These are phyloP conservation scores for Nicotiana attenuata DNA, from an alignment of 257 asterid species.

Conservation along the genomic window DNA sequence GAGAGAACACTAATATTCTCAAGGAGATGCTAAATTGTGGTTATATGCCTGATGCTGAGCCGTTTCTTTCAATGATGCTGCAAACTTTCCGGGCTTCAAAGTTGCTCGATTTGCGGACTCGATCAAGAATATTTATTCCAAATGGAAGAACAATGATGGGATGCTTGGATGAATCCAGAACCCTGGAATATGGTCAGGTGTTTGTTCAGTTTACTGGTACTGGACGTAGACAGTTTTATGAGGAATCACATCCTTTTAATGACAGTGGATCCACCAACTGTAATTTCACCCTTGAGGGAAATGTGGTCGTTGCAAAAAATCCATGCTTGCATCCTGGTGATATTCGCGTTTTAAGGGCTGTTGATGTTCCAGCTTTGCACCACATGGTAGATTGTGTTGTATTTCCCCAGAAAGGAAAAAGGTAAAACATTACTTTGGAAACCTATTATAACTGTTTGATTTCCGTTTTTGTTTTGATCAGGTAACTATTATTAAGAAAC, in stretches of 20 bases:
- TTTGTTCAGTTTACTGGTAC: slow-evolving; percentile 62
- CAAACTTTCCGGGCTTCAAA: slow-evolving; percentile 66
- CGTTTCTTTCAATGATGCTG: slow-evolving; percentile 86
- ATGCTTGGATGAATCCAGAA: slow-evolving; percentile 79
- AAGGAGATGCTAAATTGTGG: slow-evolving; percentile 86
- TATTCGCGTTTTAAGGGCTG: slow-evolving; percentile 66
- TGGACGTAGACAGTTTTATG: slow-evolving; percentile 26
- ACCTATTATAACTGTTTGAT: background rate
- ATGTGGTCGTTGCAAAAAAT: slow-evolving; percentile 77
- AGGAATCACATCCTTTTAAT: slow-evolving; percentile 19
- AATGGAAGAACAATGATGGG: slow-evolving; percentile 83
- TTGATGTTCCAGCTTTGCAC: slow-evolving; percentile 46
- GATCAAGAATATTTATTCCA: slow-evolving; percentile 63
- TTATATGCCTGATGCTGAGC: slow-evolving; percentile 75
- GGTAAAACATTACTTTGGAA: slow-evolving; percentile 33
- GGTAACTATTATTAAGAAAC: no score
- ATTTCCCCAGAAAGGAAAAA: slow-evolving; percentile 67
- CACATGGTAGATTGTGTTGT: slow-evolving; percentile 96
- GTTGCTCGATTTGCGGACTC: slow-evolving; percentile 58
- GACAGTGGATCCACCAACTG: no score
- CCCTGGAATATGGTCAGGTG: slow-evolving; percentile 76
- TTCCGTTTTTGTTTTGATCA: no score
- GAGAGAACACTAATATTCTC: slow-evolving; percentile 68
- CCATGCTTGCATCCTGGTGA: slow-evolving; percentile 98
- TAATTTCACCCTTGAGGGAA: slow-evolving; percentile 35